Evolutionary conservation across 2,329 filamentous ascomycete species (phyloP), one percentile per base, ranked within the genome.

Genomic region (Phoma herbarum): DNA sequence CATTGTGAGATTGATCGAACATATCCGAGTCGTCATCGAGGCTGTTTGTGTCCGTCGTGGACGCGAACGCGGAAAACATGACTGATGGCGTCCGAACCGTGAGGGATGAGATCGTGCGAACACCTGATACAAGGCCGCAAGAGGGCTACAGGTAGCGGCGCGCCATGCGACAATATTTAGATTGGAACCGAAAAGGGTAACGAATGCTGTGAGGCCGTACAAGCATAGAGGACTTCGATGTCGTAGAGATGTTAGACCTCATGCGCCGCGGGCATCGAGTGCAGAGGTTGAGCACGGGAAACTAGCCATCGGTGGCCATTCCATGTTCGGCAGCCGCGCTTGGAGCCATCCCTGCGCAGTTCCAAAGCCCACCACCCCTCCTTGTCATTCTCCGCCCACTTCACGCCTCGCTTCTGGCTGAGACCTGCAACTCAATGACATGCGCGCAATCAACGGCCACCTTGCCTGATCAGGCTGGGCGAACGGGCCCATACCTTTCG

Each of bases 31-130:
- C 67, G 56, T 75, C 73, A 64, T 75, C 69, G 65, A 76, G 65
- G 35, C 68, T 69, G 63, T 68, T 71, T 58, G 71, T 59, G 57
- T 76, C 73, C 68, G 66, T 61, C 51, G 70, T 69, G 56, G 72
- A 62, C 62, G 68, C 65, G 66, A 76, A 67, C 58, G 73, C 69
- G 47, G 72, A 71, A 65, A 74, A 76, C 73, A 77, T 77, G 63
- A 52, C 68, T 70, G 67, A 31, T 37, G 43, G 39, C 45, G 45
- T 56, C 39, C 52, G 43, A 46, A 46, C 52, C 52, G 63, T 60
- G 61, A 64, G 60, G 59, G 49, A 42, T 56, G 53, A 61, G 59
- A 62, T 61, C 63, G 69, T 66, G 68, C 69, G 61, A 59, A 48
- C 71, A 72, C 69, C 72, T 69, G 71, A 71, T 64, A 59, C 63